Conservation (phyloP, 352 stramenopile genomes). For the Globisporangium viniferum region DNA sequence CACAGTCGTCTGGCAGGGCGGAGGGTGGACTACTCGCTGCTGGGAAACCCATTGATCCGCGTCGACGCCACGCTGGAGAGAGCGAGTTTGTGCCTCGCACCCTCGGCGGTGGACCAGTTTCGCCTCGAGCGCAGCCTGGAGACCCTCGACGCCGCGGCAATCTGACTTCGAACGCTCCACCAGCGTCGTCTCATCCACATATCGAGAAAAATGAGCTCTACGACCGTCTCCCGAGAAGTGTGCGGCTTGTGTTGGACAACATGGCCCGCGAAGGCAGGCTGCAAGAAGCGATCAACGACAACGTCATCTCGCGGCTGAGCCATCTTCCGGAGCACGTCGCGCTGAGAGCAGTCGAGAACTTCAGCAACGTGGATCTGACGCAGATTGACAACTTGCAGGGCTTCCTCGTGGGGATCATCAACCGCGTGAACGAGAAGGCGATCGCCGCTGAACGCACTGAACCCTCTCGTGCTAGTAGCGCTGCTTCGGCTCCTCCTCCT, state of each 20-base stretch:
- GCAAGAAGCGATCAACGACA: slow-evolving; percentile 69
- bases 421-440: slow-evolving; percentile 69
- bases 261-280: slow-evolving; percentile 54
- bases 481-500: neutral
- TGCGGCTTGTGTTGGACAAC: slow-evolving; percentile 50
- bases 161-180: slow-evolving; percentile 12
- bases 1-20: neutral
- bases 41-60: slow-evolving; percentile 30
- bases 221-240: slow-evolving; percentile 41
- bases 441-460: slow-evolving; percentile 25
- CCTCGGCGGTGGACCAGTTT: neutral
- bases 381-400: slow-evolving; percentile 75
- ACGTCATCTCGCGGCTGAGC: slow-evolving; percentile 62
- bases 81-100: slow-evolving; percentile 8
- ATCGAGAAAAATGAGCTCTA: slow-evolving; percentile 49
- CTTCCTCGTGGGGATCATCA: slow-evolving; percentile 85
- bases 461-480: neutral
- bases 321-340: slow-evolving; percentile 67
- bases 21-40: slow-evolving; percentile 7
- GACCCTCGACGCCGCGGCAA: slow-evolving; percentile 40
- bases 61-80: slow-evolving; percentile 24
- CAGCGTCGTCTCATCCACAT: slow-evolving; percentile 5
- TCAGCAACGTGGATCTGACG: slow-evolving; percentile 71
- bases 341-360: slow-evolving; percentile 68
- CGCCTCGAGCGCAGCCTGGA: slow-evolving; percentile 1